Evolutionary conservation across 2,329 filamentous ascomycete genomes (phyloP).

Genomic region (Colletotrichum higginsianum): DNA sequence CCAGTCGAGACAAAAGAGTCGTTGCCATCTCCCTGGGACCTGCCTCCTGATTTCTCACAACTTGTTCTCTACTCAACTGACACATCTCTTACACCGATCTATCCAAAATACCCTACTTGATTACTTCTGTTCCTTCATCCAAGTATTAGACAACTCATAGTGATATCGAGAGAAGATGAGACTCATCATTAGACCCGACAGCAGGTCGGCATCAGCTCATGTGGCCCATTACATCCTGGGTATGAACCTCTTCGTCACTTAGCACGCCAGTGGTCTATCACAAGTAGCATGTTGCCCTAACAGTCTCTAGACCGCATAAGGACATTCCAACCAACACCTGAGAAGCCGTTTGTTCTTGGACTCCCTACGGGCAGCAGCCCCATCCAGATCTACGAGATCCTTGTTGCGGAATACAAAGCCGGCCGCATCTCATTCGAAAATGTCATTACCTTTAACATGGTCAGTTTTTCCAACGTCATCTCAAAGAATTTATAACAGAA

Average conservation of each 20-base stretch:
- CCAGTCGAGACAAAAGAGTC: background rate
- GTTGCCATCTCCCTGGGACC: background rate
- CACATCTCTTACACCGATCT: too few species aligned
- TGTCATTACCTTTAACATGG: conserved; percentile 87
- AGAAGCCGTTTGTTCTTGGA: conserved; percentile 45
- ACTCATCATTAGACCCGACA: conserved; percentile 79
- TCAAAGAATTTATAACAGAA: rapidly evolving
- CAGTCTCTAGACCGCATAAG: conserved; percentile 57
- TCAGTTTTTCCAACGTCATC: background rate
- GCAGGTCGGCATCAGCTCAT: conserved; percentile 74
- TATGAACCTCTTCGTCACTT: conserved; percentile 45
- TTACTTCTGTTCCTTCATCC: too few species aligned
- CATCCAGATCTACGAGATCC: conserved; percentile 59
- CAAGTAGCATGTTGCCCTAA: background rate
- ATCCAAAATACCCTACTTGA: background rate
- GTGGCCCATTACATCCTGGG: conserved; percentile 82
- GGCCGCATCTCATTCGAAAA: conserved; percentile 65
- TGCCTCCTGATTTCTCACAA: background rate
- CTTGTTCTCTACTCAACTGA: background rate
- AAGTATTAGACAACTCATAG: too few species aligned
- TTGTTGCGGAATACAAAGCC: conserved; percentile 74
- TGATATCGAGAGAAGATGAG: conserved; percentile 65
- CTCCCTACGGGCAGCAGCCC: conserved; percentile 47
- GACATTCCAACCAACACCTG: conserved; percentile 43
- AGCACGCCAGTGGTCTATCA: background rate